These are phyloP conservation scores for Bruguiera gymnorhiza DNA, from an alignment of 345 rosid genomes.

Conservation along the genomic window DNA sequence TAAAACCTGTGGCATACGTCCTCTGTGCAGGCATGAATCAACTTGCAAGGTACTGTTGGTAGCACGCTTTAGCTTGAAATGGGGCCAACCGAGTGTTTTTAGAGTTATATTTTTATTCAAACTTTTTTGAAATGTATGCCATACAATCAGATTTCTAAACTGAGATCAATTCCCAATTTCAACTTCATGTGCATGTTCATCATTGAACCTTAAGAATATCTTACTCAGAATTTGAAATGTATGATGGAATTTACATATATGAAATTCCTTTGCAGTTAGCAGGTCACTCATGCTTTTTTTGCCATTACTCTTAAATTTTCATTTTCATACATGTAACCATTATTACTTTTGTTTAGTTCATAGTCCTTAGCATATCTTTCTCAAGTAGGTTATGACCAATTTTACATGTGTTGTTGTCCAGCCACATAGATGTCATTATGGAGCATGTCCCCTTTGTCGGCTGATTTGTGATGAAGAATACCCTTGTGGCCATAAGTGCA, in stretches of 20 bases:
- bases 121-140: too few species aligned
- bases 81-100: slow-evolving; percentile 8
- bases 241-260: too few species aligned
- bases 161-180: too few species aligned
- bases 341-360: neutral
- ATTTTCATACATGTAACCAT: too few species aligned
- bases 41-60: slow-evolving; percentile 52
- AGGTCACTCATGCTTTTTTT: too few species aligned
- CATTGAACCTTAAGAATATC: too few species aligned
- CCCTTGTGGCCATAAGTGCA: slow-evolving; percentile 82
- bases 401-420: slow-evolving; percentile 33
- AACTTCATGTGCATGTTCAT: too few species aligned
- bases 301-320: too few species aligned
- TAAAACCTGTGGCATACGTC: slow-evolving; percentile 56
- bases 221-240: too few species aligned
- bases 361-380: slow-evolving; percentile 8
- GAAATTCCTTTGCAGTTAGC: too few species aligned
- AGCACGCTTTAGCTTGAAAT: slow-evolving; percentile 1
- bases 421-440: slow-evolving; percentile 93
- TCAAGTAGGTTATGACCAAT: slow-evolving; percentile 6
- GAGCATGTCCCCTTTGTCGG: slow-evolving; percentile 82
- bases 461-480: slow-evolving; percentile 78
- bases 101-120: neutral
- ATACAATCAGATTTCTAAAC: too few species aligned
- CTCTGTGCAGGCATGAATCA: slow-evolving; percentile 73